Evolutionary conservation across 1,139 yeast genomes (phyloP), one percentile per base, ranked within the genome.

Genomic region (Spathaspora sp.): DNA sequence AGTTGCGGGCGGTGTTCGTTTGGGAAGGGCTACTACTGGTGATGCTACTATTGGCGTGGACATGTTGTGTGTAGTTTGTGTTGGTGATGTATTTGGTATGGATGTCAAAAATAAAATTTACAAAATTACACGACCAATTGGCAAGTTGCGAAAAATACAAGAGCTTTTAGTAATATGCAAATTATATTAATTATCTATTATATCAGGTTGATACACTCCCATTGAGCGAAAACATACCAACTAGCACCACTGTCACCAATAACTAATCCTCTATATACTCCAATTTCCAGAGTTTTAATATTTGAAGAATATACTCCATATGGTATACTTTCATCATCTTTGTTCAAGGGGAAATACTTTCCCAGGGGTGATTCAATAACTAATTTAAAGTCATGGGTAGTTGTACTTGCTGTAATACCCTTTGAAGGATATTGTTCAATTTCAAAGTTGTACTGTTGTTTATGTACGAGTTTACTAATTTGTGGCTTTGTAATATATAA

Each of bases 161-260:
- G 23, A 20, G 23, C 4, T 20, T n/a, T n/a, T n/a, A n/a, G n/a
- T n/a, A n/a, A n/a, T n/a, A n/a, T n/a, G n/a, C n/a, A n/a, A n/a
- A n/a, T 20, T 20, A 20, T 4, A 26, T 16, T 8, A 34, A 27
- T 9, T 29, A 15, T 34, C 37, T 33, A 33, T 16, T 33, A 33
- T 5, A n/a, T 17, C 9, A 17, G 9, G 7, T 31, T 10, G 17
- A 48, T 40, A 62, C 95, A 86, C 40, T 76, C 76, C 99, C 99
- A 93, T 64, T 89, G 96, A 9, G 96, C 91, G 67, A 89, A 89
- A 6, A 88, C 90, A 57, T 90, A 86, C 91, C 96, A 89, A 47
- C 93, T 85, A 51, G 79, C 78, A 3, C 90, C 90, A 43, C 84
- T 79, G 56, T 89, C 95, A 7, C 91, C 86, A 42, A 87, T 79